Evolutionary conservation across 208 protist genomes (phyloP), one percentile per base, ranked within the genome.

Genomic region (Leishmania arabica): DNA sequence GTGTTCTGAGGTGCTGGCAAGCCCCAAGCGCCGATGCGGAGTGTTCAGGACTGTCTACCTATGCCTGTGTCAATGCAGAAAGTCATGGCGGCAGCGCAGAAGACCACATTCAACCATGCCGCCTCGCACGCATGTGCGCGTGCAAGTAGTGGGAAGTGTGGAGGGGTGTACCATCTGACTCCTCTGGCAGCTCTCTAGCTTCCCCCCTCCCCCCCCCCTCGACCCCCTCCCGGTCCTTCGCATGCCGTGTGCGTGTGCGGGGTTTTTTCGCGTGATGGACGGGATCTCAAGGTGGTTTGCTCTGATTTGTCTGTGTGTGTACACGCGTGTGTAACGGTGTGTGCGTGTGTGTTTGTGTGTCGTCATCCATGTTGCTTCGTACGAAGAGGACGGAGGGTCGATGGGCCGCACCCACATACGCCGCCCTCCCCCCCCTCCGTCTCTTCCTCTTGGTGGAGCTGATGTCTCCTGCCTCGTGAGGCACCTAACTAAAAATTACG

Each of bases 401-500:
- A 31, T 31, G 37, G 19, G 13, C 42, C 58, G 53, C 60, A 51
- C 45, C n/a, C 34, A 49, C 58, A 31, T n/a, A 27, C 49, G 7
- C 42, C n/a, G 56, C 73, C 27, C 73, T 60, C 49, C 64, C 40
- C 64, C 40, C 31, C 49, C 66, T 31, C 40, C 42, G 15, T 81
- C 49, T 82, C 47, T 51, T 62, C 75, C 27, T 76, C 7, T 68
- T 51, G 45, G 34, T 75, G 27, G 3, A 27, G 21, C 45, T 75
- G 45, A 45, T 74, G 58, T 77, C 45, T 66, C 81, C 37, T 70
- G 31, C 78, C 54, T 45, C 31, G 31, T 58, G 27, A 37, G 69
- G 69, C 45, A 21, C 69, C 42, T 73, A 73, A 73, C 42, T 73
- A 73, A 53, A 54, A 31, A 54, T 6, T 24, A 37, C 11, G 45